Evolutionary conservation across 345 rosid genomes (phyloP).

Genomic region (Lepidium aucheri): DNA sequence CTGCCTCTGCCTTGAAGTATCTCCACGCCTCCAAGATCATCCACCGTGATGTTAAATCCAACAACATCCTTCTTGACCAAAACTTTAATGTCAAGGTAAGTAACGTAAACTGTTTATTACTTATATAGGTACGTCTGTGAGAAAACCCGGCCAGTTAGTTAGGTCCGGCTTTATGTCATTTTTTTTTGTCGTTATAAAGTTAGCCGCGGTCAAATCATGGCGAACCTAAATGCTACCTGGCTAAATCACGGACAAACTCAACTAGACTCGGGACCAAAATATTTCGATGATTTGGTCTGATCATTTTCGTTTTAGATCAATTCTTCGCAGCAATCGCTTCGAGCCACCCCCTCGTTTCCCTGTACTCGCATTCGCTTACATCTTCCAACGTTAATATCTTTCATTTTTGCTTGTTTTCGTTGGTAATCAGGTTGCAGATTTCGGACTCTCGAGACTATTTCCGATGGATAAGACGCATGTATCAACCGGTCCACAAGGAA

Average conservation of each 20-base stretch:
- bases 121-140: background rate
- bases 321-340: too few relatives aligned
- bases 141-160: too few relatives aligned
- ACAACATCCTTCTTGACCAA: slow-evolving; percentile 74
- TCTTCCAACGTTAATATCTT: background rate
- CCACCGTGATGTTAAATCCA: slow-evolving; percentile 89
- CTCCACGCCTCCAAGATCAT: slow-evolving; percentile 69
- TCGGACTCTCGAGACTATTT: slow-evolving; percentile 79
- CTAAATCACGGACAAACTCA: too few relatives aligned
- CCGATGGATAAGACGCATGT: slow-evolving; percentile 64
- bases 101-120: background rate
- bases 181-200: too few relatives aligned
- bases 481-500: slow-evolving; percentile 92
- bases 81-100: slow-evolving; percentile 58
- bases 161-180: too few relatives aligned
- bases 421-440: slow-evolving; percentile 61
- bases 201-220: too few relatives aligned
- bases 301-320: background rate
- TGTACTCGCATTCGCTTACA: too few relatives aligned
- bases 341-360: too few relatives aligned
- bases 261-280: too few relatives aligned
- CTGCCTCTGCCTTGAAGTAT: slow-evolving; percentile 65
- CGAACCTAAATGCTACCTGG: too few relatives aligned
- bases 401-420: background rate
- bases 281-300: background rate